Percentiles rank a stretch among this genome's conserved stretches.
Evolutionary conservation across 108 stramenopile species (phyloP).

Genomic region (Skeletonema potamos): DNA sequence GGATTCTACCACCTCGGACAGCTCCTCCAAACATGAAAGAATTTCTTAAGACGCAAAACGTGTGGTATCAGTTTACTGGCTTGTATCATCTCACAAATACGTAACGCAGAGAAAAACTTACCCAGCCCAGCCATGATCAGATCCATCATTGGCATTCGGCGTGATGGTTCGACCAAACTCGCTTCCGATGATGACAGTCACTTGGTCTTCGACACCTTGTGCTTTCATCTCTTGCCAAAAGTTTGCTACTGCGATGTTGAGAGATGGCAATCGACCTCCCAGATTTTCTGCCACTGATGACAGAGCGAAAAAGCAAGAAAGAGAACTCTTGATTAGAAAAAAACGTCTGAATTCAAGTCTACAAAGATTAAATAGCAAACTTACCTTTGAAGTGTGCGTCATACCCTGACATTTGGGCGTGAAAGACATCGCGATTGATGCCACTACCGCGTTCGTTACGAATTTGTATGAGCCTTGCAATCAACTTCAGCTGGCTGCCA

Average conservation of each 20-base stretch:
- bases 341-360: no score
- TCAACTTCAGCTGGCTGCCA: constrained; percentile 12
- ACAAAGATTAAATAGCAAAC: no score
- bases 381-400: constrained; percentile 42
- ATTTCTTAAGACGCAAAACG: neutral
- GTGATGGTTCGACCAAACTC: constrained; percentile 36
- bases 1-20: constrained; percentile 35
- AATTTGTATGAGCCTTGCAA: constrained; percentile 35
- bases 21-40: constrained; percentile 28
- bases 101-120: constrained; percentile 35
- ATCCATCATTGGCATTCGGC: constrained; percentile 2
- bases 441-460: constrained; percentile 30
- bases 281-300: no score
- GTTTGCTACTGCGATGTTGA: constrained; percentile 6
- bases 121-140: constrained; percentile 33
- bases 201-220: constrained; percentile 32
- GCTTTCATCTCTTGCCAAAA: constrained; percentile 45
- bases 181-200: neutral
- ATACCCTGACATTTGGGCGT: constrained; percentile 43
- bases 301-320: no score
- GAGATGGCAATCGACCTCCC: no score
- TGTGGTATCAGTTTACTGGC: no score
- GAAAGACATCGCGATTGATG: constrained; percentile 43
- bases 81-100: no score
- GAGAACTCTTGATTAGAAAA: no score